phyloP scores from a whole-genome alignment of 139 green algal genomes.

The Eudorina sp. region DNA sequence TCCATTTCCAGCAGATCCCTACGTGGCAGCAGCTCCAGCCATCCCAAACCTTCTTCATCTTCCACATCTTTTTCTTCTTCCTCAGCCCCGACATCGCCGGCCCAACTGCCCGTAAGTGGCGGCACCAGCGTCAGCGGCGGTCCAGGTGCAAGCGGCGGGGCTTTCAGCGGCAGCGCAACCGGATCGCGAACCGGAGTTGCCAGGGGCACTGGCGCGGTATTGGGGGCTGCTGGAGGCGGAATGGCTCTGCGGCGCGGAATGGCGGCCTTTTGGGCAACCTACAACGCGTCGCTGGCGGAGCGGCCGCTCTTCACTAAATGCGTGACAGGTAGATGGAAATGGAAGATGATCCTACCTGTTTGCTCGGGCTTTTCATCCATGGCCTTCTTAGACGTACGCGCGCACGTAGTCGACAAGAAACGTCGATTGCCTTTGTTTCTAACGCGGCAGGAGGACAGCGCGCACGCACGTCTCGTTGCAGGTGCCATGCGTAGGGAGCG shows the following conservation, averaged over 20 bases:
- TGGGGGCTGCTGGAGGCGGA: neutral
- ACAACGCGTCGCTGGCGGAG: conserved; percentile 26
- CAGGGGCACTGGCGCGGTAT: neutral
- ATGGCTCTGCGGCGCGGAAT: conserved; percentile 33
- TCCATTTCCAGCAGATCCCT: neutral
- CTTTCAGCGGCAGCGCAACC: neutral
- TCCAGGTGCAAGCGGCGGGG: neutral
- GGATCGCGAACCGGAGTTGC: neutral
- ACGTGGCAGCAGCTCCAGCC: neutral
- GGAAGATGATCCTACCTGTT: no score
- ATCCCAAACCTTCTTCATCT: neutral
- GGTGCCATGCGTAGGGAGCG: no score
- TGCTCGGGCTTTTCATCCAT: no score
- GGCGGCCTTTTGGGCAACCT: conserved; percentile 30
- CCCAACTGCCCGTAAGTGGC: no score
- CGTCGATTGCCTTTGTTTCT: no score
- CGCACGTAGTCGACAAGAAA: no score
- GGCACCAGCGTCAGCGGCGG: neutral
- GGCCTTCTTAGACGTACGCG: no score
- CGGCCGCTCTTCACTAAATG: conserved; percentile 33
- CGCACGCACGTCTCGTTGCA: no score
- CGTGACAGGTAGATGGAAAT: conserved; percentile 13
- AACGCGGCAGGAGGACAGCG: no score
- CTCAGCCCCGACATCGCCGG: neutral
- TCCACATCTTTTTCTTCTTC: neutral